These are phyloP conservation scores for Neurospora sp. DNA, from an alignment of 495 filamentous ascomycete genomes.

Conservation along the genomic window DNA sequence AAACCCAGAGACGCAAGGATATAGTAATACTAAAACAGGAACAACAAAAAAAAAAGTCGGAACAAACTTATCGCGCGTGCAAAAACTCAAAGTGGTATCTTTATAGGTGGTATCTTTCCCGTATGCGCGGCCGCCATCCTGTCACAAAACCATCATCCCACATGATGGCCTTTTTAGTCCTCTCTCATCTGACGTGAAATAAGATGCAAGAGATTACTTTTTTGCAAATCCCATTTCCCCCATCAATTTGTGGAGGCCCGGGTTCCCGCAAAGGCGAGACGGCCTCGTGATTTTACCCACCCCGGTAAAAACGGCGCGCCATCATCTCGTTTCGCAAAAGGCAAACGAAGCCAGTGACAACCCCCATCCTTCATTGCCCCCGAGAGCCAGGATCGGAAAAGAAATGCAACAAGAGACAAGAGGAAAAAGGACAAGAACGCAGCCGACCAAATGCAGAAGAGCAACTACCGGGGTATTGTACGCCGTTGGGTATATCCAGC, in stretches of 20 bases:
- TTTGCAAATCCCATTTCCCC: background rate
- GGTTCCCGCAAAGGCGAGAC: background rate
- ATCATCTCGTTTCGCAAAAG: background rate
- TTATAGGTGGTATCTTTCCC: background rate
- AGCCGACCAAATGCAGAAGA: slow-evolving; percentile 53
- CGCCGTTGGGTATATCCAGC: slow-evolving; percentile 50
- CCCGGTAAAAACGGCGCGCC: background rate
- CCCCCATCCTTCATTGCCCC: background rate
- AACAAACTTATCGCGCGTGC: background rate
- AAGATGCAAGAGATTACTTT: background rate
- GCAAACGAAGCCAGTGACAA: background rate
- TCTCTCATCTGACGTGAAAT: background rate
- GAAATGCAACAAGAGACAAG: background rate
- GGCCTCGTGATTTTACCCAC: background rate
- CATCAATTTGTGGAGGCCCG: background rate
- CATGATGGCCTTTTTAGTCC: background rate
- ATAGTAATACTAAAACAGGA: background rate
- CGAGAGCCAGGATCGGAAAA: background rate
- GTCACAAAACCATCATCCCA: background rate
- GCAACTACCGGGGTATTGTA: slow-evolving; percentile 41
- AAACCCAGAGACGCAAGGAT: background rate
- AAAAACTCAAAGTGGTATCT: slow-evolving; percentile 1
- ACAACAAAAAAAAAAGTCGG: background rate
- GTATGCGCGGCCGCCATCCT: background rate
- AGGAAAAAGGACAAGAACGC: slow-evolving; percentile 5